Evolutionary conservation across 1,284 basidiomycete genomes (phyloP).

Genomic region (Puccinia novopanici): DNA sequence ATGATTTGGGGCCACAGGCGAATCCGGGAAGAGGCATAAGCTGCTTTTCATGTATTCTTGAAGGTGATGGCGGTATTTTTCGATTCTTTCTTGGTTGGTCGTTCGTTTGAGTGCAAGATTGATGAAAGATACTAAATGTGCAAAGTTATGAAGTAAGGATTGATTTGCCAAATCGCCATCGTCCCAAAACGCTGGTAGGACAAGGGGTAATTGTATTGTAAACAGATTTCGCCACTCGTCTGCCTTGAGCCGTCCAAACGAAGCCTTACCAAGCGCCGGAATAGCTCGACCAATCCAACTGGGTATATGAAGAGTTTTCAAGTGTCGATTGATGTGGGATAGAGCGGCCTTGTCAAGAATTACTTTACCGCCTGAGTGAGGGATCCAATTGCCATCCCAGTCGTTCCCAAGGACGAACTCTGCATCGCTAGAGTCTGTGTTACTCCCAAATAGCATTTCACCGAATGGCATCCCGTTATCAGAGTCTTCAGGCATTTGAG

Average conservation of each 20-base stretch:
- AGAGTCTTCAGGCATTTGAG: background rate
- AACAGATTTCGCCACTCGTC: constrained; percentile 28
- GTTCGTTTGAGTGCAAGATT: constrained; percentile 11
- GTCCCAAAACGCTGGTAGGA: constrained; percentile 9
- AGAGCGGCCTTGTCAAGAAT: constrained; percentile 21
- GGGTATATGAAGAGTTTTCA: constrained; percentile 12
- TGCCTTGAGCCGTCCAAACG: constrained; percentile 33
- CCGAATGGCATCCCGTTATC: background rate
- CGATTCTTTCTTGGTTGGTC: background rate
- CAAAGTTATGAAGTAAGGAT: constrained; percentile 1
- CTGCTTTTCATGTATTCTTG: constrained; percentile 1
- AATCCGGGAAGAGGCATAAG: background rate
- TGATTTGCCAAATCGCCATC: background rate
- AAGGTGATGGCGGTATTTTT: background rate
- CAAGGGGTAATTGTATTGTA: constrained; percentile 16
- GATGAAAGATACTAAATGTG: constrained; percentile 7
- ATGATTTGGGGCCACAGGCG: constrained; percentile 10
- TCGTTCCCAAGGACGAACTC: constrained; percentile 12
- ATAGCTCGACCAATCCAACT: constrained; percentile 31
- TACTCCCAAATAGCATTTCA: constrained; percentile 12
- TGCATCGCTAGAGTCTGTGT: constrained; percentile 6
- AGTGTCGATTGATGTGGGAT: constrained; percentile 4
- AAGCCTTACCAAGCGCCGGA: constrained; percentile 41
- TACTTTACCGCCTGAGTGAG: background rate
- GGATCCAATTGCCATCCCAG: constrained; percentile 32